Conservation (phyloP, 805 yeast species). For the Nakazawaea ishiwadae region DNA sequence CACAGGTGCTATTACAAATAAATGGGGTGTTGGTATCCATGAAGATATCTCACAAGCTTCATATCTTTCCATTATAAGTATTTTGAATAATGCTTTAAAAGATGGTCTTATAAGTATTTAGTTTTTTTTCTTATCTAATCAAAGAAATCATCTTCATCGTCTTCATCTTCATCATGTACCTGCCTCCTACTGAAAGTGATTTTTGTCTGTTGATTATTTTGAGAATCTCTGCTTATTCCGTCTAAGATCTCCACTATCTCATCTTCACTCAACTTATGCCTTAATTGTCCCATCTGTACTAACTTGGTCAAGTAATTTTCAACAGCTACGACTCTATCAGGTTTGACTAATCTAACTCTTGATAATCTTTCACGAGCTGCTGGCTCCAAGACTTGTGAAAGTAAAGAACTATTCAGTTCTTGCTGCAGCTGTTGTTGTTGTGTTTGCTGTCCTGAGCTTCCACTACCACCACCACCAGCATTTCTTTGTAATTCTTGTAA, state of each 20-base stretch:
- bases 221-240: conserved; percentile 71
- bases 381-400: conserved; percentile 73
- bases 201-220: conserved; percentile 54
- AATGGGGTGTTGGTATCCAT: conserved; percentile 58
- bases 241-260: conserved; percentile 82
- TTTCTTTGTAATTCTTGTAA: conserved; percentile 72
- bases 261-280: conserved; percentile 68
- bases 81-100: conserved; percentile 29
- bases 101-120: conserved; percentile 8
- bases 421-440: conserved; percentile 1
- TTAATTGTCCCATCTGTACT: conserved; percentile 71
- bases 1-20: conserved; percentile 18
- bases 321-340: conserved; percentile 86
- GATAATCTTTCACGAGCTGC: conserved; percentile 84
- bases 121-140: conserved; percentile 20
- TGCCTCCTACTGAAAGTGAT: conserved; percentile 58
- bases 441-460: not conserved
- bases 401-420: conserved; percentile 22
- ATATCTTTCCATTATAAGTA: conserved; percentile 39
- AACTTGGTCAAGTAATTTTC: conserved; percentile 73
- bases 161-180: conserved; percentile 16
- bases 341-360: conserved; percentile 82
- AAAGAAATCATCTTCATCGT: conserved; percentile 39
- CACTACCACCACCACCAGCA: conserved; percentile 25
- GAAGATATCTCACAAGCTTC: conserved; percentile 55